A percentile compares a stretch with the other conserved stretches of the same genome.
phyloP scores from a whole-genome alignment of 164 flowering plant genomes.

The Aristolochia fimbriata region DNA sequence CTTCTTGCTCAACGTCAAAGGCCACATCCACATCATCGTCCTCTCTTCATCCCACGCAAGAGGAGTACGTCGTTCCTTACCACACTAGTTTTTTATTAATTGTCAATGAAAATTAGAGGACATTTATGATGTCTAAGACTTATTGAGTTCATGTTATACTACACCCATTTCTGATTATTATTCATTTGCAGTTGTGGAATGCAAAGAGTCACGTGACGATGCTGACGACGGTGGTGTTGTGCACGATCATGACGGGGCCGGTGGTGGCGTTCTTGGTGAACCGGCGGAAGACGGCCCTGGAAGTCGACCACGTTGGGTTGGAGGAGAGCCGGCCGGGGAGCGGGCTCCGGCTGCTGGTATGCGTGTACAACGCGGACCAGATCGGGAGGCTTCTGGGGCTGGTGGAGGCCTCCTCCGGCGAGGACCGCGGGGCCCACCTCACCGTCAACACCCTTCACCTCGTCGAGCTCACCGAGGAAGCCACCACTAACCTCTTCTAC shows the following conservation, averaged over 20 bases:
- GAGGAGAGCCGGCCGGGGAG: neutral
- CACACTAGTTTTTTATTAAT: too few species aligned
- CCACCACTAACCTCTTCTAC: conserved; percentile 21
- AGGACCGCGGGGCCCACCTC: neutral
- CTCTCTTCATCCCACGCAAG: neutral
- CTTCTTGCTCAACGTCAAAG: conserved; percentile 2
- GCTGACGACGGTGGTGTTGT: neutral
- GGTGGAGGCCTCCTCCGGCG: neutral
- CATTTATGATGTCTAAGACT: too few species aligned
- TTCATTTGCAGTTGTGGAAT: neutral
- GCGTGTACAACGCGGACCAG: neutral
- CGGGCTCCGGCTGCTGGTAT: conserved; percentile 12
- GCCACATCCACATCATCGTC: conserved; percentile 2
- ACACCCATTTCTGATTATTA: too few species aligned
- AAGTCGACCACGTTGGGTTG: neutral
- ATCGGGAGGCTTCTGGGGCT: neutral
- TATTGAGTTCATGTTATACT: too few species aligned
- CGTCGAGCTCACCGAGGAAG: conserved; percentile 5
- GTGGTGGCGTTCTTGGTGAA: neutral
- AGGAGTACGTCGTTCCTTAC: neutral
- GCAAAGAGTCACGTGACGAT: neutral
- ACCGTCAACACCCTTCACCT: neutral
- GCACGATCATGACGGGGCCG: neutral
- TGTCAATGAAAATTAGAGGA: too few species aligned
- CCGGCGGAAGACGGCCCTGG: neutral